Evolutionary conservation across 1,284 basidiomycete species (phyloP), one percentile per base, ranked within the genome.

Genomic region (Schizophyllum commune): DNA sequence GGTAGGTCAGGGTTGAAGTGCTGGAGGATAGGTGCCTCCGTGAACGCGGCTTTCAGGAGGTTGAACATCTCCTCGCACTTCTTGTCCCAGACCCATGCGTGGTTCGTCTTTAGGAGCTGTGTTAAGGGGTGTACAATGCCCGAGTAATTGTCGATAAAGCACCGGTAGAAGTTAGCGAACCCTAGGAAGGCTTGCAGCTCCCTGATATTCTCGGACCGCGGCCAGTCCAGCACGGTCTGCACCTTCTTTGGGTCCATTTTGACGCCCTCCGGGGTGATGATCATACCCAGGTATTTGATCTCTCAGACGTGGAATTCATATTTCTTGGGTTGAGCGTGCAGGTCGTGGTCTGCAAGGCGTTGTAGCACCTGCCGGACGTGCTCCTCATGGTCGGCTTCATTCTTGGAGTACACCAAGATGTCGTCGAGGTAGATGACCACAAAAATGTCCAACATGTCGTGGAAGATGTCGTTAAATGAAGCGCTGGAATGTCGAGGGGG

Each of bases 191-290:
- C 59, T 19, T 59, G 47, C 7, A 60, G 27, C 11, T 62, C 58
- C 11, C 52, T 8, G 32, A 62, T 20, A 2, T 19, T 22, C 0
- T 51, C 64, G 0, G 79, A 79, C 0, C 33, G 33, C 0, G 74
- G 75, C 79, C 79, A 83, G 5, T 69, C 59, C 0, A 55, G n/a
- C 47, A 82, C 71, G 2, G 71, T 68, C 1, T 70, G 22, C 9
- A 81, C 62, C 65, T 80, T 80, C 6, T 62, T 65, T 0, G 67
- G 64, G 57, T 76, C 68, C 76, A 80, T 78, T 1, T 58, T 54
- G 17, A 77, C 58, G 3, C 76, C 74, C 1, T 71, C 58, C 0
- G 61, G n/a, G n/a, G n/a, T n/a, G n/a, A n/a, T n/a, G n/a, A n/a
- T n/a, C n/a, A n/a, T n/a, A n/a, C n/a, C n/a, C n/a, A n/a, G n/a